Evolutionary conservation across 371 early-diverging fungal genomes (phyloP), one percentile per base, ranked within the genome.

Genomic region (Mucor velutinosus): DNA sequence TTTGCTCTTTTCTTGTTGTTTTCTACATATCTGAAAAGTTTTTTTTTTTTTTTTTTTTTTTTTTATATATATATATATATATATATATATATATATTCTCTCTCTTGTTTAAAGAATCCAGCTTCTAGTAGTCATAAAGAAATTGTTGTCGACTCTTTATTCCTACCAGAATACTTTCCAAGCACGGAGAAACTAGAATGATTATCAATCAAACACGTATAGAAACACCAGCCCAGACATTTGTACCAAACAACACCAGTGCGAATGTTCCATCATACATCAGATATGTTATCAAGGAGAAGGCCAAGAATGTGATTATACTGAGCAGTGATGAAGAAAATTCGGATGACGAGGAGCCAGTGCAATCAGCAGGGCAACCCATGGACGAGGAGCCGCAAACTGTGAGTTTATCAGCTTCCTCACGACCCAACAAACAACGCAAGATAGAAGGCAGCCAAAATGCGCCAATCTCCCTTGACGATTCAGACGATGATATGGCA

Each of bases 261-360:
- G 12, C 51, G 23, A 51, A 21, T 51, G 2, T 8, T 51, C 8
- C 8, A 10, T 23, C 51, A 11, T 51, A 12, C 51, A 51, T 65
- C 21, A 65, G 32, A 1, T 65, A 65, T 33, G 60, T 58, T 29
- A 17, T 35, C 19, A 66, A 53, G 12, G 53, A 66, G 19, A 66
- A 51, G 25, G 29, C 23, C 29, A 59, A 60, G 37, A 60, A 37
- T 53, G 39, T 60, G 10, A 60, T 66, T 60, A n/a, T 66, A 3
- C 33, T 66, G 10, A 53, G 51, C 19, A 60, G 66, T 53, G 66
- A 60, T 37, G 66, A 60, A 33, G 66, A 60, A 12, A 27, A 55
- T n/a, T 55, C 14, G 11, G 33, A 5, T 2, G 29, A 45, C 4
- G 45, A 60, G 15, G 59, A 39, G 45, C 43, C 4, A 43, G 5